Percentiles rank a stretch among this genome's conserved stretches.
Evolutionary conservation across 2,329 filamentous ascomycete species (phyloP).

Genomic region (Domatiomyces catenatus): DNA sequence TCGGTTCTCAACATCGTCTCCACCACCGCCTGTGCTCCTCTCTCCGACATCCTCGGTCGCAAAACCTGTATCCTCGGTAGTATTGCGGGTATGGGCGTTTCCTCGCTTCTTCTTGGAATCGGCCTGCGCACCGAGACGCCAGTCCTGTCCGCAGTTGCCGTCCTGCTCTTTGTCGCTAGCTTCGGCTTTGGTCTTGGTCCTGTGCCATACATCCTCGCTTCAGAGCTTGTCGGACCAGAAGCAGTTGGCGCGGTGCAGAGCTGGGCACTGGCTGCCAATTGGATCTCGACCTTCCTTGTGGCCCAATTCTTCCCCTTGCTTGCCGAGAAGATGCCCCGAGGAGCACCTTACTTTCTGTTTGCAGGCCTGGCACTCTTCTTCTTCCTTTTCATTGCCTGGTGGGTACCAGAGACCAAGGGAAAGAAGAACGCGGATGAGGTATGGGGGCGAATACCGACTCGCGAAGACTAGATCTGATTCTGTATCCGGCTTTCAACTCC

Average conservation of each 20-base stretch:
- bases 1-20: constrained; percentile 74
- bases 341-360: constrained; percentile 88
- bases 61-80: constrained; percentile 73
- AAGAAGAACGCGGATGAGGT: constrained; percentile 75
- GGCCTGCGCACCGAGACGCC: constrained; percentile 62
- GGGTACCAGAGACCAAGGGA: constrained; percentile 76
- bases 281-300: constrained; percentile 78
- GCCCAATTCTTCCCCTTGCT: constrained; percentile 89
- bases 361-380: constrained; percentile 55
- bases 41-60: constrained; percentile 69
- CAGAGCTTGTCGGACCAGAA: constrained; percentile 77
- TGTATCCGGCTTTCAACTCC: neutral
- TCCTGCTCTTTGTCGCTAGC: constrained; percentile 71
- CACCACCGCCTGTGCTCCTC: constrained; percentile 64
- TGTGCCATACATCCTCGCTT: constrained; percentile 85
- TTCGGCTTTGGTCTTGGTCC: constrained; percentile 86
- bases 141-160: constrained; percentile 62
- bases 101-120: constrained; percentile 60
- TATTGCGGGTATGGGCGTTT: constrained; percentile 68
- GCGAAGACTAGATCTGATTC: constrained; percentile 9
- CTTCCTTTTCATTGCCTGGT: constrained; percentile 54
- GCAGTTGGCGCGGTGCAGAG: constrained; percentile 85
- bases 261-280: constrained; percentile 75
- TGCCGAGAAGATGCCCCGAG: constrained; percentile 58
- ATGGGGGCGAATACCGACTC: constrained; percentile 50